A percentile compares a stretch with the other conserved stretches of the same genome.
Evolutionary conservation across 495 filamentous ascomycete species (phyloP).

Genomic region (Aspergillus saccharolyticus): DNA sequence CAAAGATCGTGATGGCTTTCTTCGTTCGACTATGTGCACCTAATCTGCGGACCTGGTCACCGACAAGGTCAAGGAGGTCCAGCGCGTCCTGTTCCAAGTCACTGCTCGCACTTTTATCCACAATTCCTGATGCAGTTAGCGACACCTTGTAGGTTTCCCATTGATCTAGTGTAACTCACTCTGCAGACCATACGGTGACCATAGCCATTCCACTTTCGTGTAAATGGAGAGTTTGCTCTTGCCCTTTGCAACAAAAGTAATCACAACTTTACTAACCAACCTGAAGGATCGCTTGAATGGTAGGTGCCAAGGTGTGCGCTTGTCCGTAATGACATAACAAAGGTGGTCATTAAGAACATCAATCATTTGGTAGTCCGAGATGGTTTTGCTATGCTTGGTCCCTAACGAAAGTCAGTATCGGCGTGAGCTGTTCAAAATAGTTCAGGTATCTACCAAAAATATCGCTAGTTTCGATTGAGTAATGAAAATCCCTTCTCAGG

Average conservation of each 20-base stretch:
- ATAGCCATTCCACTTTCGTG: constrained; percentile 80
- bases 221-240: constrained; percentile 88
- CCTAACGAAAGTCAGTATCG: constrained; percentile 23
- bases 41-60: constrained; percentile 79
- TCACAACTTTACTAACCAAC: constrained; percentile 84
- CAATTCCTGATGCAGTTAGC: constrained; percentile 45
- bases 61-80: constrained; percentile 78
- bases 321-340: constrained; percentile 89
- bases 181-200: constrained; percentile 58
- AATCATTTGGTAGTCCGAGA: constrained; percentile 82
- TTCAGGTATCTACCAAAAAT: constrained; percentile 50
- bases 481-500: constrained; percentile 72
- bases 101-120: constrained; percentile 73
- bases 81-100: constrained; percentile 79
- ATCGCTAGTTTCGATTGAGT: constrained; percentile 64
- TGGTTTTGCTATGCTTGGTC: constrained; percentile 46
- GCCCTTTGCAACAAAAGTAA: constrained; percentile 86
- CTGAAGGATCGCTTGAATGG: constrained; percentile 75
- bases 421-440: background rate
- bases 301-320: constrained; percentile 85
- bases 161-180: constrained; percentile 30
- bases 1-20: constrained; percentile 87
- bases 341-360: constrained; percentile 92
- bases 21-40: constrained; percentile 76
- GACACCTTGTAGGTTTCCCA: background rate